These are phyloP conservation scores for Boletus smithii DNA, from an alignment of 1,284 basidiomycete species.

Conservation along the genomic window DNA sequence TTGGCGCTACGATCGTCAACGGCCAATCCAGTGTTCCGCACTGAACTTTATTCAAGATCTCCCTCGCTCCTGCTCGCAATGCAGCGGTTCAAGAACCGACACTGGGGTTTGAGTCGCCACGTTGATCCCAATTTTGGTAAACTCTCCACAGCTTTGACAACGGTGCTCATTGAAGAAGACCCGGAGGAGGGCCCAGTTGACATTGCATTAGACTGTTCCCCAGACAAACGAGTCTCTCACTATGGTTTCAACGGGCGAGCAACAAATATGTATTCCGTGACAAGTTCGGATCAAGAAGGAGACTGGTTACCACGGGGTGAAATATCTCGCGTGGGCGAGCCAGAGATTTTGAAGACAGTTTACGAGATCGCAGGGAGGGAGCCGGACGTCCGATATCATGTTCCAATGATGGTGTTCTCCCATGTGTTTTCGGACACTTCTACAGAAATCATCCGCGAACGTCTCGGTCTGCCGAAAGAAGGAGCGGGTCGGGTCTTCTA, in stretches of 20 bases:
- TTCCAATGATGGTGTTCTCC: conserved; percentile 17
- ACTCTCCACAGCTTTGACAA: not conserved
- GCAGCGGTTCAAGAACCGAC: conserved; percentile 27
- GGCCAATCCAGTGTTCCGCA: not conserved
- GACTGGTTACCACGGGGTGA: conserved; percentile 22
- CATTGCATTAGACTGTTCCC: not conserved
- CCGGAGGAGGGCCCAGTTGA: not conserved
- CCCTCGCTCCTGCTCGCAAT: conserved; percentile 30
- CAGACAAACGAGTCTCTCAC: not conserved
- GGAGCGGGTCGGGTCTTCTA: conserved; percentile 3
- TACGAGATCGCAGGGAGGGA: conserved; percentile 3
- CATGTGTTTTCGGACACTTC: conserved; percentile 6
- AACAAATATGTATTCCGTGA: conserved; percentile 13
- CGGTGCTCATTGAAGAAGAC: not conserved
- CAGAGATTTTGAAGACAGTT: conserved; percentile 16
- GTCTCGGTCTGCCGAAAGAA: not conserved
- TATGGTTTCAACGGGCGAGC: conserved; percentile 12
- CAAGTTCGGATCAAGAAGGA: not conserved
- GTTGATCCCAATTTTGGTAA: conserved; percentile 5
- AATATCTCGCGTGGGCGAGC: conserved; percentile 10
- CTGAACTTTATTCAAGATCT: conserved; percentile 26
- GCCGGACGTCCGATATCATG: conserved; percentile 12
- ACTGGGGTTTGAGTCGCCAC: conserved; percentile 29
- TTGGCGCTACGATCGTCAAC: conserved; percentile 7
- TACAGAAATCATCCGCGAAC: not conserved